Conservation (phyloP, 805 yeast genomes). For the Danielia reshetovae region DNA sequence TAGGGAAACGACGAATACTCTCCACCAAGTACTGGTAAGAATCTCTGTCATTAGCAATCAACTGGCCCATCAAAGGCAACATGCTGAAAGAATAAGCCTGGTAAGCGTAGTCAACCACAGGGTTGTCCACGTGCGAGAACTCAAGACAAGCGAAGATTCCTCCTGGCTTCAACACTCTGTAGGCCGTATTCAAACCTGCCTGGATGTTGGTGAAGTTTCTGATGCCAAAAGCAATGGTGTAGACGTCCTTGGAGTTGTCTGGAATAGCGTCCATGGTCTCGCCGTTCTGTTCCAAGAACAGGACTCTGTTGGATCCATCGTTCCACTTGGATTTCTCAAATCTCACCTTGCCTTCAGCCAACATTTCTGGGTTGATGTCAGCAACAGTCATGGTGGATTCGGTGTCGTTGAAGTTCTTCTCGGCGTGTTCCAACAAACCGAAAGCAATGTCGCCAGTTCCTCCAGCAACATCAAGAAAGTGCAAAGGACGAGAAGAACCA, state of each 20-base stretch:
- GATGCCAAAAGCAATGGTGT: conserved; percentile 96
- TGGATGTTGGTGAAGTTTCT: conserved; percentile 94
- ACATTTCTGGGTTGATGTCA: conserved; percentile 95
- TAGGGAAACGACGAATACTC: conserved; percentile 86
- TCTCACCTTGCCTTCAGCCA: conserved; percentile 84
- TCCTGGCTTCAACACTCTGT: conserved; percentile 93
- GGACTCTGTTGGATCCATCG: conserved; percentile 58
- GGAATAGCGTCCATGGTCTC: conserved; percentile 80
- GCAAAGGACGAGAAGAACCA: conserved; percentile 69
- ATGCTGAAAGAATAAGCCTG: conserved; percentile 84
- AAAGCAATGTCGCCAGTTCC: conserved; percentile 99
- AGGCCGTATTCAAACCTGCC: conserved; percentile 91
- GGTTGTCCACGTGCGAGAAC: conserved; percentile 86
- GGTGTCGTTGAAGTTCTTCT: conserved; percentile 67
- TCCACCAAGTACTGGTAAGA: conserved; percentile 96
- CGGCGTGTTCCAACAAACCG: conserved; percentile 90
- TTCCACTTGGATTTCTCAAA: conserved; percentile 57
- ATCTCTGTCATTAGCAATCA: conserved; percentile 91
- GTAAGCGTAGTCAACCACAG: conserved; percentile 68
- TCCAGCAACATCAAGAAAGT: conserved; percentile 95
- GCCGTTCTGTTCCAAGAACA: conserved; percentile 88
- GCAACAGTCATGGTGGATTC: conserved; percentile 82
- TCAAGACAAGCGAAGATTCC: conserved; percentile 97
- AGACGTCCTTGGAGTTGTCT: conserved; percentile 86
- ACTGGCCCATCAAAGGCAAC: conserved; percentile 92